Evolutionary conservation across 352 stramenopile genomes (phyloP).

Genomic region (Blastocystis sp.): DNA sequence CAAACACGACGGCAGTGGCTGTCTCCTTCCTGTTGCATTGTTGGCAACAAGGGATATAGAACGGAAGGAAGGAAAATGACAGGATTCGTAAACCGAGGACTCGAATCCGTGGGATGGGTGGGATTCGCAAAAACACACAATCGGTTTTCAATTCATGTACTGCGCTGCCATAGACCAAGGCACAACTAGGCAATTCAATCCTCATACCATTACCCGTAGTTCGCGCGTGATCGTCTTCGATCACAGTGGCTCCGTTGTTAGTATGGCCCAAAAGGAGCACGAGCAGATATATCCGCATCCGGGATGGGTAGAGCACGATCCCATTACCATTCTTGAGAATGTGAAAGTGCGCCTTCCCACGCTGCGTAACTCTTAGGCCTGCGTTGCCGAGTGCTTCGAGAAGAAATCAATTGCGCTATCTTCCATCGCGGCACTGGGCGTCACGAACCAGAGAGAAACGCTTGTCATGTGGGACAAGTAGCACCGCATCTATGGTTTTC

Average conservation of each 20-base stretch:
- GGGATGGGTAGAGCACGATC: constrained; percentile 94
- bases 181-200: constrained; percentile 70
- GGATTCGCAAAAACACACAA: background rate
- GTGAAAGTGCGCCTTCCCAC: constrained; percentile 72
- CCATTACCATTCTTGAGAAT: constrained; percentile 88
- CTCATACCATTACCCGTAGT: constrained; percentile 28
- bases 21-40: constrained; percentile 4
- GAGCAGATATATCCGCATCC: constrained; percentile 90
- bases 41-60: background rate
- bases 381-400: constrained; percentile 79
- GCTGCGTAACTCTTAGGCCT: constrained; percentile 74
- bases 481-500: background rate
- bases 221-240: constrained; percentile 93
- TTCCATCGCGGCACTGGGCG: constrained; percentile 86
- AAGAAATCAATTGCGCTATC: constrained; percentile 77
- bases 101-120: background rate
- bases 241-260: constrained; percentile 82
- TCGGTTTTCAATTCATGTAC: constrained; percentile 44
- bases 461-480: constrained; percentile 88
- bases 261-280: constrained; percentile 89
- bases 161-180: constrained; percentile 73
- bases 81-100: background rate
- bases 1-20: background rate
- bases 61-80: background rate
- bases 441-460: constrained; percentile 98